A percentile compares a stretch with the other conserved stretches of the same genome.
Evolutionary conservation across 495 filamentous ascomycete species (phyloP).

Genomic region (Xylaria bambusicola): DNA sequence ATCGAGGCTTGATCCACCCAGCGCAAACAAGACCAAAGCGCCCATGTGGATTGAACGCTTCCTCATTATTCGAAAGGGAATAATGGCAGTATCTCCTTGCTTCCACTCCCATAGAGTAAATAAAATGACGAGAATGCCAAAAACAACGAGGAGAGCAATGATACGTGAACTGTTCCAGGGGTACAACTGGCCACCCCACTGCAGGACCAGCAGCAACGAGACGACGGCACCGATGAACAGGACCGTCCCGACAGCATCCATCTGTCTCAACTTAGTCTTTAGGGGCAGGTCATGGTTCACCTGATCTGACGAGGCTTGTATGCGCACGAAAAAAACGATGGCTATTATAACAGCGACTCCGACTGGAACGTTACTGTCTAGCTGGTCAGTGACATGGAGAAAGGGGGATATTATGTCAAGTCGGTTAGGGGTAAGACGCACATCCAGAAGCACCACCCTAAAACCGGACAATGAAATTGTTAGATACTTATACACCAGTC

Average conservation of each 20-base stretch:
- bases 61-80: constrained; percentile 58
- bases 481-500: too few relatives aligned
- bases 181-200: constrained; percentile 59
- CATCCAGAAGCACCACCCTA: constrained; percentile 19
- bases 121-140: constrained; percentile 47
- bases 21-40: constrained; percentile 54
- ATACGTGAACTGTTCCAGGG: constrained; percentile 53
- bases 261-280: constrained; percentile 47
- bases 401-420: too few relatives aligned
- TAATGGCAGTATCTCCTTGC: constrained; percentile 49
- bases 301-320: constrained; percentile 37
- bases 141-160: constrained; percentile 52
- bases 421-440: too few relatives aligned
- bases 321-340: constrained; percentile 54
- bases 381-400: too few relatives aligned
- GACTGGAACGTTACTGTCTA: constrained; percentile 60
- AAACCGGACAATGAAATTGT: neutral
- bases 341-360: constrained; percentile 60
- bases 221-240: constrained; percentile 54
- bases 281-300: constrained; percentile 24
- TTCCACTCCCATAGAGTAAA: constrained; percentile 49
- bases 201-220: constrained; percentile 59
- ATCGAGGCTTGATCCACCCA: too few relatives aligned
- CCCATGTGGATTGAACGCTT: constrained; percentile 53
- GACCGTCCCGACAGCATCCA: constrained; percentile 54